Percentiles rank a stretch among this genome's conserved stretches.
phyloP scores from a whole-genome alignment of 148 eudicot species.

The Rhododendron ovatum region DNA sequence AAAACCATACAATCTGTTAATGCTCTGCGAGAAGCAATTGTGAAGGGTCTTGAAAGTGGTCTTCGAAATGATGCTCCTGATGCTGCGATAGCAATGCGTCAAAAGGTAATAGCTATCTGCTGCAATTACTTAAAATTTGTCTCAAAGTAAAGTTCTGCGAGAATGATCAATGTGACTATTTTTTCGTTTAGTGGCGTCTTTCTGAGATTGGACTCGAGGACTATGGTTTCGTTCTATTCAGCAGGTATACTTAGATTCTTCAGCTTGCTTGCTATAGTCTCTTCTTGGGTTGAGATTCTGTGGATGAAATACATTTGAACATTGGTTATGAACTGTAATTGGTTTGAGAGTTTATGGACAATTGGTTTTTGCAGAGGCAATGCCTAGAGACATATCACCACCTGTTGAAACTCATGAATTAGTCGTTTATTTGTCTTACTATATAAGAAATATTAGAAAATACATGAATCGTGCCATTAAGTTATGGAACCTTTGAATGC shows the following conservation, averaged over 20 bases:
- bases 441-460: neutral
- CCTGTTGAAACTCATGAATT: neutral
- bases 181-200: slow-evolving; percentile 82
- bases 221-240: slow-evolving; percentile 84
- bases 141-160: neutral
- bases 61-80: slow-evolving; percentile 93
- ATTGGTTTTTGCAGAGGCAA: neutral
- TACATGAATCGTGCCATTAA: neutral
- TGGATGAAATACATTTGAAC: neutral
- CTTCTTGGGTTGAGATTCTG: slow-evolving; percentile 2
- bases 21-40: slow-evolving; percentile 56
- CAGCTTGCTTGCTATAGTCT: neutral
- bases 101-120: slow-evolving; percentile 49
- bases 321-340: neutral
- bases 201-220: slow-evolving; percentile 97
- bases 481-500: neutral
- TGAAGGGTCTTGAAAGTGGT: slow-evolving; percentile 89
- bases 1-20: slow-evolving; percentile 52
- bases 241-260: slow-evolving; percentile 50
- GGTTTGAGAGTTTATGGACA: neutral
- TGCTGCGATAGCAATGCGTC: slow-evolving; percentile 95
- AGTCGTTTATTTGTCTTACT: neutral
- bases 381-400: neutral
- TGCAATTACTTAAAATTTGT: neutral
- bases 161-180: slow-evolving; percentile 3